Evolutionary conservation across 768 basidiomycete genomes (phyloP).

Genomic region (Gymnopilus junonius): DNA sequence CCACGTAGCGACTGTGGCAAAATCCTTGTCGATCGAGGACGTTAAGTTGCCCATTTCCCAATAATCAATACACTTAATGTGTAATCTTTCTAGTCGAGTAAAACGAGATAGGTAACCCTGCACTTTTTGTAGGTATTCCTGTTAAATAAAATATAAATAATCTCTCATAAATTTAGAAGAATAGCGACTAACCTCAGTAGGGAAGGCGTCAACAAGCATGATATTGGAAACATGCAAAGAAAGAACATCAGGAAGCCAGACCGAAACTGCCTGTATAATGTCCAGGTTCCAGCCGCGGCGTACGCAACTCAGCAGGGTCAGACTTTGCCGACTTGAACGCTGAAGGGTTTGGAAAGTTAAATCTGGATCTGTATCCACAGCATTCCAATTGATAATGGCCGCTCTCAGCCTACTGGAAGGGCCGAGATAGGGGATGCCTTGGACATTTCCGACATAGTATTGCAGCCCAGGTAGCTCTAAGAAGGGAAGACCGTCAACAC

Average conservation of each 20-base stretch:
- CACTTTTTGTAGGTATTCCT: conserved; percentile 32
- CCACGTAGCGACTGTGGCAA: conserved; percentile 40
- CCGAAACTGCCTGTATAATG: conserved; percentile 37
- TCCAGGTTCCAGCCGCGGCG: conserved; percentile 45
- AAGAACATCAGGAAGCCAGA: conserved; percentile 36
- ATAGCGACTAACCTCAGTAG: conserved; percentile 27
- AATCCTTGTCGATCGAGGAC: conserved; percentile 38
- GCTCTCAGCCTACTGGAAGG: conserved; percentile 33
- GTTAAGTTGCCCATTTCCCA: conserved; percentile 32
- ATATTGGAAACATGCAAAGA: conserved; percentile 40
- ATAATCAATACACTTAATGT: conserved; percentile 36
- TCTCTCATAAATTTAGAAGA: neutral
- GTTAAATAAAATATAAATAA: conserved; percentile 8
- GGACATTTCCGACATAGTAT: conserved; percentile 41
- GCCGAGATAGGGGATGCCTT: conserved; percentile 32
- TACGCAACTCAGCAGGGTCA: conserved; percentile 40
- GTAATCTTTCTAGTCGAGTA: conserved; percentile 33
- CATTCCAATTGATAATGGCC: conserved; percentile 42
- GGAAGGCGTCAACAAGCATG: conserved; percentile 34
- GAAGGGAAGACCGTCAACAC: conserved; percentile 9
- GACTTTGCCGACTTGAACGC: conserved; percentile 33
- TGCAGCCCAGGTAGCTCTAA: conserved; percentile 36
- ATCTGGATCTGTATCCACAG: conserved; percentile 31
- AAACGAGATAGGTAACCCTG: conserved; percentile 33
- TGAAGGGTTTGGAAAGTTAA: conserved; percentile 35